Conservation (phyloP, 495 filamentous ascomycete species). For the Xylaria acuta region DNA sequence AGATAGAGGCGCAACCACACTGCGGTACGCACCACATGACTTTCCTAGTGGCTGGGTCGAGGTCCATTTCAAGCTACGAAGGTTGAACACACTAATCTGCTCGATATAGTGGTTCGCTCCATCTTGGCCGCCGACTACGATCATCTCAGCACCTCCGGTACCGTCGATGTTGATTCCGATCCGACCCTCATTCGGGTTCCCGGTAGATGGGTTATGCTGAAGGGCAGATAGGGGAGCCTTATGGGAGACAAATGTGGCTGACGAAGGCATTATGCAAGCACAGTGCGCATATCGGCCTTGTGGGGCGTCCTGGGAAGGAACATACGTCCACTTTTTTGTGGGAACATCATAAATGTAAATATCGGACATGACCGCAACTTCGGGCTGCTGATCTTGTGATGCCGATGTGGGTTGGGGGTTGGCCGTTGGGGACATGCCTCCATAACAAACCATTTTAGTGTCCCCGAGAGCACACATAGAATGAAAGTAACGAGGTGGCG, state of each 20-base stretch:
- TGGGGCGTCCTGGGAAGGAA: constrained; percentile 79
- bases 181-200: constrained; percentile 80
- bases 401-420: constrained; percentile 50
- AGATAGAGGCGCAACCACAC: constrained; percentile 85
- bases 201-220: constrained; percentile 82
- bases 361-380: constrained; percentile 97
- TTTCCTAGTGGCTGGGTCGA: constrained; percentile 82
- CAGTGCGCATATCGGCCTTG: constrained; percentile 97
- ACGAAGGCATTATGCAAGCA: constrained; percentile 88
- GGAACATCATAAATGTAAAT: constrained; percentile 95
- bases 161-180: constrained; percentile 90
- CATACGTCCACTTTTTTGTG: constrained; percentile 81
- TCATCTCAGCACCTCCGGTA: constrained; percentile 92
- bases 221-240: constrained; percentile 84
- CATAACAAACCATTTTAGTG: constrained; percentile 95
- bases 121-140: constrained; percentile 95
- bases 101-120: constrained; percentile 98
- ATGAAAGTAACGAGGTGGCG: constrained; percentile 93
- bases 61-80: constrained; percentile 95
- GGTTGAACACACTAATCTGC: constrained; percentile 96
- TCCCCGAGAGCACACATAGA: constrained; percentile 92
- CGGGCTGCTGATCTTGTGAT: constrained; percentile 74
- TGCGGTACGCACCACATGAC: constrained; percentile 94
- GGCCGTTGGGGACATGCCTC: constrained; percentile 89
- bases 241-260: constrained; percentile 81